Conservation (phyloP, 305 asterid species). For the Fraxinus velutina region DNA sequence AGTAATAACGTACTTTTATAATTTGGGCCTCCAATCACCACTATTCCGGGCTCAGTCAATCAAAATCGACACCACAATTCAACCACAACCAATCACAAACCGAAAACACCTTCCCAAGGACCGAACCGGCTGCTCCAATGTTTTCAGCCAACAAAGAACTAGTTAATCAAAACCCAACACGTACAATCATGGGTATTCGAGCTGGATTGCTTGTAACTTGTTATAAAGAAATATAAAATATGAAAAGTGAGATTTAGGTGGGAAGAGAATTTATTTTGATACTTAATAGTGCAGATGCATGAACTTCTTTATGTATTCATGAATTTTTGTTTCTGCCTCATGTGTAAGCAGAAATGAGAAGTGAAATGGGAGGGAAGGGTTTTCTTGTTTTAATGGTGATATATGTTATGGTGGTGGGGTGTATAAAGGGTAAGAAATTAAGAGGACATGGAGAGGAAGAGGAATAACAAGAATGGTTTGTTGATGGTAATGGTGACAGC, state of each 20-base stretch:
- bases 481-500: neutral
- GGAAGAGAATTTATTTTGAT: slow-evolving; percentile 19
- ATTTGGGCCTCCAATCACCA: too few species aligned
- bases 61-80: too few species aligned
- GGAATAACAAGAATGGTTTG: slow-evolving; percentile 7
- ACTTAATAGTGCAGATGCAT: slow-evolving; percentile 24
- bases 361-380: slow-evolving; percentile 24
- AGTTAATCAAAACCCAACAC: neutral
- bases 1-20: slow-evolving; percentile 1
- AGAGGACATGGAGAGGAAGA: slow-evolving; percentile 10
- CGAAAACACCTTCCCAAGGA: too few species aligned
- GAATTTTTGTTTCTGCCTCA: slow-evolving; percentile 16
- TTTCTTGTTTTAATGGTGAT: slow-evolving; percentile 22
- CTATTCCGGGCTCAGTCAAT: too few species aligned
- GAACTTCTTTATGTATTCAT: slow-evolving; percentile 18
- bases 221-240: slow-evolving; percentile 7
- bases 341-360: slow-evolving; percentile 1
- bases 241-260: slow-evolving; percentile 31
- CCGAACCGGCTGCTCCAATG: too few species aligned
- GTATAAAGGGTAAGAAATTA: slow-evolving; percentile 29
- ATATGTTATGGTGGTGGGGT: slow-evolving; percentile 31
- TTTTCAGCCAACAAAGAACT: too few species aligned
- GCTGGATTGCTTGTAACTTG: slow-evolving; percentile 30
- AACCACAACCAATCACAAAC: too few species aligned
- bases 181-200: slow-evolving; percentile 34